Conservation (phyloP, 371 early-diverging fungal species). For the Batkoa obscura region DNA sequence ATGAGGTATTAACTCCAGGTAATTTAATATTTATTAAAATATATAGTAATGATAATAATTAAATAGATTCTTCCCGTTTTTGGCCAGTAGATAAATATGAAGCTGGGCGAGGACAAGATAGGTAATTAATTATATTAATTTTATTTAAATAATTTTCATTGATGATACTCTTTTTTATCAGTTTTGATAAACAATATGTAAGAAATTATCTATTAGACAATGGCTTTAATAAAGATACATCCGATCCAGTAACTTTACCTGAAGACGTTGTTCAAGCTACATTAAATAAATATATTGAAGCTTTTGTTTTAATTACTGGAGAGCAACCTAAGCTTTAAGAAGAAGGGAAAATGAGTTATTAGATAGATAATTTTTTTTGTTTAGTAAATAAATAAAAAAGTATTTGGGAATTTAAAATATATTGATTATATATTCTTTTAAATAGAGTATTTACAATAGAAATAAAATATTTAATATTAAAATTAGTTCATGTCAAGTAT, state of each 20-base stretch:
- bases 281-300: slow-evolving; percentile 72
- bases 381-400: too few relatives aligned
- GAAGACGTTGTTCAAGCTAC: slow-evolving; percentile 66
- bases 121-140: slow-evolving; percentile 15
- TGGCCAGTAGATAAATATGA: slow-evolving; percentile 75
- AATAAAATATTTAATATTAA: too few relatives aligned
- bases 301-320: slow-evolving; percentile 66
- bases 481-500: too few relatives aligned
- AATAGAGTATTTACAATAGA: too few relatives aligned
- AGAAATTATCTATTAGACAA: slow-evolving; percentile 82
- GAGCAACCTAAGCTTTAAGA: slow-evolving; percentile 36
- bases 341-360: neutral
- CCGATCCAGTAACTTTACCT: slow-evolving; percentile 52
- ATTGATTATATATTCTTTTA: too few relatives aligned
- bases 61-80: slow-evolving; percentile 84
- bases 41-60: neutral
- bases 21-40: slow-evolving; percentile 6
- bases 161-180: slow-evolving; percentile 8
- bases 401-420: too few relatives aligned
- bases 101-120: slow-evolving; percentile 67
- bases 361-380: too few relatives aligned
- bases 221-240: slow-evolving; percentile 68
- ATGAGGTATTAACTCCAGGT: slow-evolving; percentile 94
- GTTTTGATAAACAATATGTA: slow-evolving; percentile 92
- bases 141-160: neutral